These are phyloP conservation scores for Ceratocystis alfenasii DNA, from an alignment of 2,329 filamentous ascomycete species.

Conservation along the genomic window DNA sequence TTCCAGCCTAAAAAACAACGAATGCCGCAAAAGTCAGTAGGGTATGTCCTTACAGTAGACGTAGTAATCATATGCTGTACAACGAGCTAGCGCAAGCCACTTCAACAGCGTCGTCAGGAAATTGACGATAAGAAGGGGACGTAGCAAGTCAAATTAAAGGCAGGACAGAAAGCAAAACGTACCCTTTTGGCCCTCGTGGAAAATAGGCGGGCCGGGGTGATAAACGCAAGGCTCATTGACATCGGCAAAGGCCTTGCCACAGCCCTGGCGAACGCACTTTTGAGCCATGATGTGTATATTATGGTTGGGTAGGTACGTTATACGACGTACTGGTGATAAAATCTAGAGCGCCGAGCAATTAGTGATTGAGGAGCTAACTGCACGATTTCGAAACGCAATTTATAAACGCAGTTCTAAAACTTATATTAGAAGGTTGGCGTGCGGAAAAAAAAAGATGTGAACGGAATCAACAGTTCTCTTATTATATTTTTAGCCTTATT, in stretches of 20 bases:
- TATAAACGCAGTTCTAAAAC: constrained; percentile 5
- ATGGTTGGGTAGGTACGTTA: not conserved
- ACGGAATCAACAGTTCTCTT: not conserved
- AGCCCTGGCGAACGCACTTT: constrained; percentile 95
- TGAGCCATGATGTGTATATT: constrained; percentile 43
- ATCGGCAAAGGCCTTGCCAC: constrained; percentile 77
- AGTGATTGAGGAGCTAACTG: not conserved
- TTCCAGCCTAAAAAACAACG: constrained; percentile 63
- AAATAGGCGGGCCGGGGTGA: constrained; percentile 85
- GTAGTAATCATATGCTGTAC: constrained; percentile 21
- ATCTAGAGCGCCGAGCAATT: not conserved
- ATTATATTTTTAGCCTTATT: not conserved
- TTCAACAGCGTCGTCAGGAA: not conserved
- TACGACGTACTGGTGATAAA: not conserved
- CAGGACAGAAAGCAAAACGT: constrained; percentile 27
- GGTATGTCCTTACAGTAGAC: not conserved
- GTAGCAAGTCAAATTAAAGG: not conserved
- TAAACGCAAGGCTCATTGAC: constrained; percentile 68
- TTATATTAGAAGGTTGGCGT: not conserved
- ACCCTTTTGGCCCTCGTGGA: constrained; percentile 99
- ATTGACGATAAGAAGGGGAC: not conserved
- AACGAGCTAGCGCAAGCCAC: not conserved
- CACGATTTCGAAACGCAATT: constrained; percentile 4
- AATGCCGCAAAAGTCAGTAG: not conserved
- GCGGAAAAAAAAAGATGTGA: not conserved